Evolutionary conservation across 2,329 filamentous ascomycete genomes (phyloP).

Genomic region (Bisporella sp.): DNA sequence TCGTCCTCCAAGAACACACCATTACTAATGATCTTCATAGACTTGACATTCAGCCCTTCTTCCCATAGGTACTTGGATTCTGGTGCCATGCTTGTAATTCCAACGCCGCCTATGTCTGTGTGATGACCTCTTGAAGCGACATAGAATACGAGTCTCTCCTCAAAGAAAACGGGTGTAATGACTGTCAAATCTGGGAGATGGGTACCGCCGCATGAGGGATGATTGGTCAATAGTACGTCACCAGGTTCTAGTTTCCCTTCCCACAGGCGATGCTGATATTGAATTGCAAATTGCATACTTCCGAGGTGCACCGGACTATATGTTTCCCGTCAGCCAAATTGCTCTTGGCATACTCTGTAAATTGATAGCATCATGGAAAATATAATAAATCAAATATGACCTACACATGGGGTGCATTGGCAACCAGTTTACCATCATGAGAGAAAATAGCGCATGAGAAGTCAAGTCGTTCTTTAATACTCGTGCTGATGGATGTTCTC

Average conservation of each 20-base stretch:
- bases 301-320: slow-evolving; percentile 33
- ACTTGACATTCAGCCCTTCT: slow-evolving; percentile 54
- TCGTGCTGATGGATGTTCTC: slow-evolving; percentile 70
- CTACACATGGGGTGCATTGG: slow-evolving; percentile 65
- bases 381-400: too few relatives aligned
- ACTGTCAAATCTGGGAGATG: slow-evolving; percentile 81
- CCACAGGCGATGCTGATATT: slow-evolving; percentile 71
- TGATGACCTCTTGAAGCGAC: slow-evolving; percentile 71
- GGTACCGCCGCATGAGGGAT: slow-evolving; percentile 67
- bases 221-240: slow-evolving; percentile 76
- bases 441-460: slow-evolving; percentile 78
- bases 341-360: background rate
- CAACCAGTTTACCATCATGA: slow-evolving; percentile 64
- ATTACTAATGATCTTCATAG: slow-evolving; percentile 62
- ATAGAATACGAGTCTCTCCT: slow-evolving; percentile 70
- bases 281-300: slow-evolving; percentile 36
- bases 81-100: slow-evolving; percentile 75
- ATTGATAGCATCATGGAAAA: background rate
- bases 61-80: slow-evolving; percentile 58
- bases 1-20: slow-evolving; percentile 70
- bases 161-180: slow-evolving; percentile 68
- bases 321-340: too few relatives aligned
- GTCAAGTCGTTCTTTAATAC: slow-evolving; percentile 74
- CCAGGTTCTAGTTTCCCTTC: slow-evolving; percentile 66
- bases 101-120: slow-evolving; percentile 75